These are phyloP conservation scores for Phytophthora idaei DNA, from an alignment of 352 stramenopile genomes.

Conservation along the genomic window DNA sequence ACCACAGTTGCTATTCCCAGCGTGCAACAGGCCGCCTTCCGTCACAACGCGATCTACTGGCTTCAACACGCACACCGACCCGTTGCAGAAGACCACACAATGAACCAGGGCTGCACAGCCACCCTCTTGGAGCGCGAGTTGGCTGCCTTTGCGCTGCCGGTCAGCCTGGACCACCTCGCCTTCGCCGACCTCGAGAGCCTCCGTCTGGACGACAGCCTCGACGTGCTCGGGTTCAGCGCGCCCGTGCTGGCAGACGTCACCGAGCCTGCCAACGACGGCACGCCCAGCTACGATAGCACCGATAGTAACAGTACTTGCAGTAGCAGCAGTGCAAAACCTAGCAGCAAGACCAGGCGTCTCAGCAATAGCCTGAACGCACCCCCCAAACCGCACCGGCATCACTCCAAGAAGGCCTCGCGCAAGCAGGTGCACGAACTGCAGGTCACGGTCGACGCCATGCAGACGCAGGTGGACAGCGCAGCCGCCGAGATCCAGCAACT, in stretches of 20 bases:
- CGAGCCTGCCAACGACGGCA: slow-evolving; percentile 5
- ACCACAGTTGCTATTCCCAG: neutral
- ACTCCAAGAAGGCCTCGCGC: slow-evolving; percentile 36
- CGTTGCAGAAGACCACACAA: neutral
- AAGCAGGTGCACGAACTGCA: slow-evolving; percentile 42
- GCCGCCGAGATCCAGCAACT: slow-evolving; percentile 37
- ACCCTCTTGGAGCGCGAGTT: slow-evolving; percentile 27
- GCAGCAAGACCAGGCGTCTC: slow-evolving; percentile 4
- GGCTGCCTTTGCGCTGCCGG: slow-evolving; percentile 26
- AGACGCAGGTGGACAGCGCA: slow-evolving; percentile 33
- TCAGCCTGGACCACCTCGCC: slow-evolving; percentile 16
- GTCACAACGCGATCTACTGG: slow-evolving; percentile 29
- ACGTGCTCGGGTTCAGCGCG: slow-evolving; percentile 15
- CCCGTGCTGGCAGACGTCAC: slow-evolving; percentile 18
- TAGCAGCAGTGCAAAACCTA: slow-evolving; percentile 3
- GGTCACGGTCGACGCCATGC: slow-evolving; percentile 36
- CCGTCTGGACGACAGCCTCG: slow-evolving; percentile 25
- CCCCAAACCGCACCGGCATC: slow-evolving; percentile 19
- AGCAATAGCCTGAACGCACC: neutral
- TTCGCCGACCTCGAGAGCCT: slow-evolving; percentile 15
- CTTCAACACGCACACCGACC: slow-evolving; percentile 23
- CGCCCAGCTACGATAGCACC: slow-evolving; percentile 3
- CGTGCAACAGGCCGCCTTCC: slow-evolving; percentile 10
- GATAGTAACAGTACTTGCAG: neutral
- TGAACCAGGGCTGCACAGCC: slow-evolving; percentile 28